phyloP scores from a whole-genome alignment of 768 basidiomycete genomes.

The Tylopilus sp. region DNA sequence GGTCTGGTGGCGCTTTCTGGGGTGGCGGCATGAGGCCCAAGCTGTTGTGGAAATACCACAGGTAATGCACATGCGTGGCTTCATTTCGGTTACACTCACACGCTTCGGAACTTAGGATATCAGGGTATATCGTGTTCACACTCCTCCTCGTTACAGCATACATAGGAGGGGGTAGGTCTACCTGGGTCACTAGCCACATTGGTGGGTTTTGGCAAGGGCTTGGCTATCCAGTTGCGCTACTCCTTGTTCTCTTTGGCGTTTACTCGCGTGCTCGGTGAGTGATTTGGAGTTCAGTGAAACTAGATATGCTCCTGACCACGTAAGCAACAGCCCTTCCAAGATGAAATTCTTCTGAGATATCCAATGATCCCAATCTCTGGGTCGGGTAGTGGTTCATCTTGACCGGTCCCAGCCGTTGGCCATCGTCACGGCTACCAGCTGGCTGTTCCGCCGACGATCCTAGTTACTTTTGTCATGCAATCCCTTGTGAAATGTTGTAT shows the following conservation, averaged over 20 bases:
- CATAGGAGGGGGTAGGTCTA: slow-evolving; percentile 69
- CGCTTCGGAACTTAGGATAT: slow-evolving; percentile 42
- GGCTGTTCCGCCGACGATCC: not conserved
- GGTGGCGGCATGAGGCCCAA: slow-evolving; percentile 74
- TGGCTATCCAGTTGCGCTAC: slow-evolving; percentile 55
- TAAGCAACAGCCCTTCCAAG: slow-evolving; percentile 51
- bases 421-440: not conserved
- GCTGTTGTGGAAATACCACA: slow-evolving; percentile 79
- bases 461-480: not conserved
- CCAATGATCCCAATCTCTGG: not conserved
- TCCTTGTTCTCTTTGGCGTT: slow-evolving; percentile 40
- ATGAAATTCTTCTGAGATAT: slow-evolving; percentile 50
- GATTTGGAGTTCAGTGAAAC: not conserved
- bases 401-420: not conserved
- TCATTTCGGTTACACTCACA: slow-evolving; percentile 1
- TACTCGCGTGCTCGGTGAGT: slow-evolving; percentile 52
- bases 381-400: not conserved
- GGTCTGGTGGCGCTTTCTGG: slow-evolving; percentile 66
- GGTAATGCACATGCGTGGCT: slow-evolving; percentile 38
- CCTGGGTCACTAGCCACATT: slow-evolving; percentile 47
- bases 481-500: not conserved
- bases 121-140: slow-evolving; percentile 70
- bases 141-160: slow-evolving; percentile 58
- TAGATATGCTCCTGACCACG: not conserved
- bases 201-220: slow-evolving; percentile 41